Evolutionary conservation across 1,284 basidiomycete species (phyloP), one percentile per base, ranked within the genome.

Genomic region (Ceratobasidium sp.): DNA sequence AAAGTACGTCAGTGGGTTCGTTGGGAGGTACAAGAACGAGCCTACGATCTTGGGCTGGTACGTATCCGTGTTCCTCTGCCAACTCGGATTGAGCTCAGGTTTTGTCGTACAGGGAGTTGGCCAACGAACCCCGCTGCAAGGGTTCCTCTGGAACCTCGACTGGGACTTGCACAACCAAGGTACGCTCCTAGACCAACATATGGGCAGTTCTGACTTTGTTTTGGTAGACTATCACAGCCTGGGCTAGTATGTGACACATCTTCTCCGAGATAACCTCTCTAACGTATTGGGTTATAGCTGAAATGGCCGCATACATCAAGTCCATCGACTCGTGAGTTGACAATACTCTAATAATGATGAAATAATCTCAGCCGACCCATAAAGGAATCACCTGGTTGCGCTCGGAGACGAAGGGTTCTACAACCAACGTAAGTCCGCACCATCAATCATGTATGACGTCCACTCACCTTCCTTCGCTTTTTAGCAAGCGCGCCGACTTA

Each of bases 1-100:
- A 73, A 79, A 76, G 47, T 82, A 82, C 73, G 74, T 82, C 69
- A 76, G 76, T 55, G 76, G 77, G 7, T 81, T 80, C 69, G 79
- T 82, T 13, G 70, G 73, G 8, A 79, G 81, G 27, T 82, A 82
- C 73, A 74, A 75, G 45, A 74, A 80, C 72, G 81, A 82, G 75
- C 78, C 81, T 13, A 56, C 55, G 27, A 70, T 70, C 81, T 71
- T 62, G 80, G 54, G 78, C 71, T 10, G 81, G 79, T 79, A 79
- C 77, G 80, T 13, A 53, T 20, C 25, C 40, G 10, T 20, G 20
- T 13, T 42, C 15, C 38, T 40, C 17, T 8, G 38, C 17, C 17
- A 40, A 40, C 38, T 40, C n/a, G 38, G 17, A 45, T 45, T 45
- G 43, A 45, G 8, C 38, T n/a, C 3, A 3, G 22, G 2, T 62